Evolutionary conservation across 352 stramenopile species (phyloP).

Genomic region (Globisporangium megalacanthum): DNA sequence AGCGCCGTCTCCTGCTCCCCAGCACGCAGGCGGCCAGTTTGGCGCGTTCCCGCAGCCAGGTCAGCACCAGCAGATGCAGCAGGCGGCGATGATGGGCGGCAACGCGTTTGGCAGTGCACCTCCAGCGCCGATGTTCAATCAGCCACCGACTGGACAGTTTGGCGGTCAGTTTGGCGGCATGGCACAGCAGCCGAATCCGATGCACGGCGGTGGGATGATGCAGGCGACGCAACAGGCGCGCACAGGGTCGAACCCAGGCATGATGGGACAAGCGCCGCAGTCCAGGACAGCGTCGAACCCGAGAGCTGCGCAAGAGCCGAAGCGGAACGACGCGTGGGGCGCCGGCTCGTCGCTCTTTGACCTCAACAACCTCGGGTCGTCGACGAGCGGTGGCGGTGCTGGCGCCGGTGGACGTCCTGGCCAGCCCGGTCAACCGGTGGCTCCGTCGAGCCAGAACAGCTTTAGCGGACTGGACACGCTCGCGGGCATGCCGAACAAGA

Average conservation of each 20-base stretch:
- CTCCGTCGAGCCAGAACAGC: conserved; percentile 40
- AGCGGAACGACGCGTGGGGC: conserved; percentile 73
- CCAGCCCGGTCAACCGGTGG: conserved; percentile 13
- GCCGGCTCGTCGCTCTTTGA: conserved; percentile 74
- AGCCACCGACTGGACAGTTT: conserved; percentile 32
- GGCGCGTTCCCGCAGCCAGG: conserved; percentile 30
- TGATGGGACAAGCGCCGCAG: conserved; percentile 7
- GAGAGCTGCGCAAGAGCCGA: conserved; percentile 29
- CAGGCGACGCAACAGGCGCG: conserved; percentile 23
- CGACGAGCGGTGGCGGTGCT: conserved; percentile 12
- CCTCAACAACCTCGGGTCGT: conserved; percentile 62
- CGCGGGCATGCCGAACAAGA: conserved; percentile 70
- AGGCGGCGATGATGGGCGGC: conserved; percentile 23
- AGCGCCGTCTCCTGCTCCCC: conserved; percentile 21
- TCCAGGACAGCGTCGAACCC: conserved; percentile 23
- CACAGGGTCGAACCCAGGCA: conserved; percentile 39
- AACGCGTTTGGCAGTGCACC: conserved; percentile 32
- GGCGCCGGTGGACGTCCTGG: conserved; percentile 21
- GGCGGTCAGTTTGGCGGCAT: conserved; percentile 39
- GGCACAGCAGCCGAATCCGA: conserved; percentile 26
- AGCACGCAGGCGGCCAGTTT: conserved; percentile 23
- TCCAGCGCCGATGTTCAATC: conserved; percentile 40
- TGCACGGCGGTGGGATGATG: conserved; percentile 26
- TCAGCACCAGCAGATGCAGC: conserved; percentile 42
- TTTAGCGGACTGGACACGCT: conserved; percentile 81